These are phyloP conservation scores for Neonectria punicea DNA, from an alignment of 2,329 filamentous ascomycete genomes.

Conservation along the genomic window DNA sequence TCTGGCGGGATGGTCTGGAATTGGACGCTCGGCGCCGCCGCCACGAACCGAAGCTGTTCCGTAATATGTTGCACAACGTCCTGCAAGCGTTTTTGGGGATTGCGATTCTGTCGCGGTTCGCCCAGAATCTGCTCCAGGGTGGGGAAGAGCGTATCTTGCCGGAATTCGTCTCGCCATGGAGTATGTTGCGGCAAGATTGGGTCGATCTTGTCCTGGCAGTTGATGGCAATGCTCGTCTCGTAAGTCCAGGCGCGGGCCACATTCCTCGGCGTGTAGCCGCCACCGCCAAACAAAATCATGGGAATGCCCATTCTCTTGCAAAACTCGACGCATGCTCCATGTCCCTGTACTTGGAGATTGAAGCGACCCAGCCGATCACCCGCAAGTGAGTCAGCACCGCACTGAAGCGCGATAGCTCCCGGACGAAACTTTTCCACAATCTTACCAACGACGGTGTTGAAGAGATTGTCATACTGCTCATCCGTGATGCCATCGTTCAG, in stretches of 20 bases:
- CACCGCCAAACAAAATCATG: conserved; percentile 90
- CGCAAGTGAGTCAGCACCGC: conserved; percentile 92
- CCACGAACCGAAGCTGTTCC: conserved; percentile 88
- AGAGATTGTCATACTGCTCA: conserved; percentile 86
- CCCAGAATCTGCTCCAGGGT: conserved; percentile 78
- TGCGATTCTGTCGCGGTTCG: conserved; percentile 80
- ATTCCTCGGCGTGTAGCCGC: conserved; percentile 95
- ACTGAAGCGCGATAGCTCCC: conserved; percentile 91
- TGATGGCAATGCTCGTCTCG: conserved; percentile 91
- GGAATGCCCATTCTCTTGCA: conserved; percentile 85
- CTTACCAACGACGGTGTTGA: conserved; percentile 81
- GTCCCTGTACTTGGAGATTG: conserved; percentile 95
- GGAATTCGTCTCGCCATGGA: conserved; percentile 89
- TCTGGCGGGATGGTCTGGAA: conserved; percentile 84
- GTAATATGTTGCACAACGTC: conserved; percentile 81
- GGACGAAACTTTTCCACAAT: conserved; percentile 89
- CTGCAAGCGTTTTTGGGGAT: conserved; percentile 78
- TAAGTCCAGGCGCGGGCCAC: conserved; percentile 97
- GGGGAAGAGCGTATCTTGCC: conserved; percentile 88
- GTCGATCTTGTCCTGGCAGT: conserved; percentile 74
- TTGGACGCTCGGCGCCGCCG: conserved; percentile 87
- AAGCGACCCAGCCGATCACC: conserved; percentile 95
- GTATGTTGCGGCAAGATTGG: conserved; percentile 81
- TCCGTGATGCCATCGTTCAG: conserved; percentile 92
- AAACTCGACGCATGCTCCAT: conserved; percentile 90